Base-by-base conservation (phyloP, 2,329 filamentous ascomycete genomes). In the Venturia aucupariae region DNA sequence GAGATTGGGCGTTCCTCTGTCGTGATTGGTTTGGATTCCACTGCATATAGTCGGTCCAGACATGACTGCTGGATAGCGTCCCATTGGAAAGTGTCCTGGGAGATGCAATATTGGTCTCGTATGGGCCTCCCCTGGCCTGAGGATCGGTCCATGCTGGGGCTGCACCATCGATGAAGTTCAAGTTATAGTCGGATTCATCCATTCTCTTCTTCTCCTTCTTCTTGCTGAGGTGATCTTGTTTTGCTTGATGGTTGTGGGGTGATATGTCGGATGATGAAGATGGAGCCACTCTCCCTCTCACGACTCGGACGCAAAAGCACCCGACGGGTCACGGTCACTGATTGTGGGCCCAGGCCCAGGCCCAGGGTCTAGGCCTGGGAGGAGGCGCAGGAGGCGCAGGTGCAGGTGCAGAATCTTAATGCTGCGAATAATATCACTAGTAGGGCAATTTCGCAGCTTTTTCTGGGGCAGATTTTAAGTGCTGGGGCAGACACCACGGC, bases 11-110 rank as follows among this genome's bases (percentile, higher is more conserved):
- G 8, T 27, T 27, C 10, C 13, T 61, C 35, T 8, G n/a, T 42
- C 38, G 59, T 11, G 38, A 38, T 24, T 46, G 60, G 10, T 48
- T 48, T 19, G 60, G 60, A 38, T 42, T 51, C 60, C 60, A 62
- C 42, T 35, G 42, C 42, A 51, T 42, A 35, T 46, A 51, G 27
- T 46, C 39, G 39, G 41, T 13, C 60, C 60, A 62, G 24, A 11
- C 38, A 62, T 62, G 22, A 51, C 30, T 57, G 51, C 27, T 51
- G 22, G 60, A n/a, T 13, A 38, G 41, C 60, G 51, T 44, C 3
- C 11, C 41, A 48, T 30, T 48, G 11, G 38, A 35, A 22, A 62
- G 48, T 19, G 48, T 51, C 39, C 38, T 19, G 2, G 41, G 60
- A 17, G 42, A 38, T 11, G 60, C 39, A 32, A 32, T 38, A n/a